Percentiles rank a stretch among this genome's conserved stretches.
phyloP scores from a whole-genome alignment of 2,329 filamentous ascomycete genomes.

The Mycosphaerella arachidis region DNA sequence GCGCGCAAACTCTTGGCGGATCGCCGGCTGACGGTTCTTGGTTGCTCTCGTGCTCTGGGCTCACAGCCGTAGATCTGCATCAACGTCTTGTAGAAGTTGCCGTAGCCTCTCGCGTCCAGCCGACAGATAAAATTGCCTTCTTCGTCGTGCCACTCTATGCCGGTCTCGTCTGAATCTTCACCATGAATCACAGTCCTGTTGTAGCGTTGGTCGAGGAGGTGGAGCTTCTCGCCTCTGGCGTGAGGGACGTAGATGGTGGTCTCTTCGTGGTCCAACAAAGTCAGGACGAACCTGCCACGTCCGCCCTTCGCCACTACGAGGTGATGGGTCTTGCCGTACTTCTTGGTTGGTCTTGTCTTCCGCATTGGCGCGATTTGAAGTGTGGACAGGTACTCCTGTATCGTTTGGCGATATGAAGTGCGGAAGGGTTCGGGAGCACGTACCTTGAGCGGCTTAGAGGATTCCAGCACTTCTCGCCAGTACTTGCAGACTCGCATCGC shows the following conservation, averaged over 20 bases:
- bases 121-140: not conserved
- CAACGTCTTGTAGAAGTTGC: not conserved
- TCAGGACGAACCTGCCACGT: not conserved
- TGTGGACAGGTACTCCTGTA: not conserved
- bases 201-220: not conserved
- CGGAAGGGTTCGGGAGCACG: not conserved
- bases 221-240: not conserved
- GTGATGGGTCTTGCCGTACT: not conserved
- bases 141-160: not conserved
- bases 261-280: not conserved
- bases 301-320: not conserved
- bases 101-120: not conserved
- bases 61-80: not conserved
- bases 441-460: not conserved
- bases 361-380: not conserved
- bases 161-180: not conserved
- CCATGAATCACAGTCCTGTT: not conserved
- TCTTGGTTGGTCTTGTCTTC: not conserved
- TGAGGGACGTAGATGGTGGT: not conserved
- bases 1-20: too few species aligned
- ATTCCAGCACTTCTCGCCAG: not conserved
- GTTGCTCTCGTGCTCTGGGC: too few species aligned
- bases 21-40: too few species aligned
- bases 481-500: not conserved
- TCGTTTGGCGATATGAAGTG: not conserved